These are phyloP conservation scores for Aspergillus luchuensis DNA, from an alignment of 2,329 filamentous ascomycete genomes.

Conservation along the genomic window DNA sequence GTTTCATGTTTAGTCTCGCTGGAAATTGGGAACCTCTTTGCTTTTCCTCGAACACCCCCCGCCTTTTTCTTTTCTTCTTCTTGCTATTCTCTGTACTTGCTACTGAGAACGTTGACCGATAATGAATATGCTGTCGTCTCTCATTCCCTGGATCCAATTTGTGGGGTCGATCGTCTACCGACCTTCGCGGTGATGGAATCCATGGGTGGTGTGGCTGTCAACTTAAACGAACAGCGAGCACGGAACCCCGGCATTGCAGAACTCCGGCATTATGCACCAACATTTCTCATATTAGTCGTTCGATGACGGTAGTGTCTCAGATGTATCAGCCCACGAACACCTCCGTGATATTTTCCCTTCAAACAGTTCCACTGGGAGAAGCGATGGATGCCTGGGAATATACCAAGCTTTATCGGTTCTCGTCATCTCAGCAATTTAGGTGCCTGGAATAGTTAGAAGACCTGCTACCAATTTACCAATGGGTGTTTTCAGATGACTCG, in stretches of 20 bases:
- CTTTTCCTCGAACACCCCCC: not conserved
- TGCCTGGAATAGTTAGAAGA: not conserved
- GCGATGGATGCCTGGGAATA: not conserved
- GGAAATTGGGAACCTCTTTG: not conserved
- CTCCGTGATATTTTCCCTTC: not conserved
- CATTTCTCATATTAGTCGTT: not conserved
- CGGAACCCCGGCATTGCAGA: not conserved
- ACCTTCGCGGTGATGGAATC: not conserved
- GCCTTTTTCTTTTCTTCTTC: too few relatives aligned
- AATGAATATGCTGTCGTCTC: not conserved
- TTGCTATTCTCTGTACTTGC: not conserved
- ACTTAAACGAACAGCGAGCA: not conserved
- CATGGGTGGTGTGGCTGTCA: not conserved
- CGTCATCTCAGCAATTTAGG: not conserved
- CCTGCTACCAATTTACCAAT: not conserved
- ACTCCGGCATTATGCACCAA: not conserved
- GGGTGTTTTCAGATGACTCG: not conserved
- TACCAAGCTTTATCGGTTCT: not conserved
- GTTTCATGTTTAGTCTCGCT: not conserved
- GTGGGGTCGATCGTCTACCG: not conserved
- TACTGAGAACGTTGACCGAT: not conserved
- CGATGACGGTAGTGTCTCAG: not conserved
- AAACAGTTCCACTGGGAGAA: not conserved
- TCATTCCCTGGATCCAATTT: not conserved
- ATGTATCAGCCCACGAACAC: not conserved